Base-by-base conservation (phyloP, 2,329 filamentous ascomycete species). In the Davidsoniella virescens region DNA sequence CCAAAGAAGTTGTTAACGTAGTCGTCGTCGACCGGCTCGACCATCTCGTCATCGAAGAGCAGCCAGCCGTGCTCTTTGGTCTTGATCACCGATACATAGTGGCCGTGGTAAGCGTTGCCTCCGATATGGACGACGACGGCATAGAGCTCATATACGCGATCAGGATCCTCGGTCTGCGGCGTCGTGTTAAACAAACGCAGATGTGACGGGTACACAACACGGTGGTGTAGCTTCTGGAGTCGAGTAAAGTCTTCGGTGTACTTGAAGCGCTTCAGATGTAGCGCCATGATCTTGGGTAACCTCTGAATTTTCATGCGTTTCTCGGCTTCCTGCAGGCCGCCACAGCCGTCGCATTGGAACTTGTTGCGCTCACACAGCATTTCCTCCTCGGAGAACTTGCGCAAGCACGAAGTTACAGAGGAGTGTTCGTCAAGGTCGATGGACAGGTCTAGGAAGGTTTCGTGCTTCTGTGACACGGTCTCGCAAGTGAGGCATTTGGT, bases 281-380 rank as follows among this genome's bases (percentile, higher is more conserved):
- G 69, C 4, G 92, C 88, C 55, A 98, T 67, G 53, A 98, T 87
- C 60, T 86, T 87, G 3, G 92, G 92, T 60, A 96, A 68, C 49
- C 85, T 78, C 69, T 98, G 96, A 58, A 98, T 90, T 70, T 96
- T 98, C 92, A 98, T 98, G 56, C 92, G 78, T 70, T 96, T 98
- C 65, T 98, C 92, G 0, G 92, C 92, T 66, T 98, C 92, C 65
- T 98, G 92, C 50, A 98, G 69, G 2, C 92, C 92, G 49, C 92
- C 92, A 58, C 92, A 98, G 59, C 88, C 88, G 63, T 98, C 92
- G 66, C 92, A 98, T 62, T 98, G 90, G 57, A 98, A 98, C 62
- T 98, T 98, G 70, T 98, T 96, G 54, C 88, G 77, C 67, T 98
- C 92, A 61, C 92, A 96, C 52, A 98, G 74, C 87, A 96, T 95